Conservation (phyloP, 2,329 filamentous ascomycete species). For the Stachybotrys chlorohalonatus region DNA sequence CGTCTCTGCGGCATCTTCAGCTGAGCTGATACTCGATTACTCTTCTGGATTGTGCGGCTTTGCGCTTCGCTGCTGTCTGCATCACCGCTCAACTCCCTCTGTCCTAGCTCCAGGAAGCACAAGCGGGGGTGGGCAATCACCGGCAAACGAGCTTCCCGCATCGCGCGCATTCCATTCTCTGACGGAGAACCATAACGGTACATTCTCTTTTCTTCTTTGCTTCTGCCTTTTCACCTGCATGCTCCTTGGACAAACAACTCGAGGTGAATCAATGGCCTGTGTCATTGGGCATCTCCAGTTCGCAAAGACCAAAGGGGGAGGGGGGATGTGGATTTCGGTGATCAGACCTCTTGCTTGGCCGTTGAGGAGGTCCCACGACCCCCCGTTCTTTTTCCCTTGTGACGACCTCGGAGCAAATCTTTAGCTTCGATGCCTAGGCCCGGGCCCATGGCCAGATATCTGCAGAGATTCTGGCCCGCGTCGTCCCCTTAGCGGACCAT, state of each 20-base stretch:
- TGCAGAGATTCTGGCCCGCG: not conserved
- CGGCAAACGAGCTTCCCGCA: not conserved
- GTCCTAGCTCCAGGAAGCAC: not conserved
- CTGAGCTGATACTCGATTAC: not conserved
- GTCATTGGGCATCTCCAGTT: not conserved
- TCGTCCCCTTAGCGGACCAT: not conserved
- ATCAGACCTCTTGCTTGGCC: not conserved
- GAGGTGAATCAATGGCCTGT: not conserved
- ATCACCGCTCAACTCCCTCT: not conserved
- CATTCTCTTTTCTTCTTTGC: not conserved
- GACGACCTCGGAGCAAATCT: not conserved
- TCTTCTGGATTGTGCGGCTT: not conserved
- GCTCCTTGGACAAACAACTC: not conserved
- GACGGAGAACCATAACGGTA: not conserved
- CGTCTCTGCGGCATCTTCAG: not conserved
- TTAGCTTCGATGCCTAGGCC: not conserved
- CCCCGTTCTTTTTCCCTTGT: not conserved
- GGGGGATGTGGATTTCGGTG: not conserved
- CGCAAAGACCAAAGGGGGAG: not conserved
- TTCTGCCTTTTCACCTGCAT: not conserved
- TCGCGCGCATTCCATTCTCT: not conserved
- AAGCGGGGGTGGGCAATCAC: not conserved
- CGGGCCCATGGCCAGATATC: not conserved
- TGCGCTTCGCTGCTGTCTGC: not conserved
- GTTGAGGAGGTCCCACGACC: not conserved